phyloP scores from a whole-genome alignment of 2,329 filamentous ascomycete genomes.

The Fusarium acutatum region DNA sequence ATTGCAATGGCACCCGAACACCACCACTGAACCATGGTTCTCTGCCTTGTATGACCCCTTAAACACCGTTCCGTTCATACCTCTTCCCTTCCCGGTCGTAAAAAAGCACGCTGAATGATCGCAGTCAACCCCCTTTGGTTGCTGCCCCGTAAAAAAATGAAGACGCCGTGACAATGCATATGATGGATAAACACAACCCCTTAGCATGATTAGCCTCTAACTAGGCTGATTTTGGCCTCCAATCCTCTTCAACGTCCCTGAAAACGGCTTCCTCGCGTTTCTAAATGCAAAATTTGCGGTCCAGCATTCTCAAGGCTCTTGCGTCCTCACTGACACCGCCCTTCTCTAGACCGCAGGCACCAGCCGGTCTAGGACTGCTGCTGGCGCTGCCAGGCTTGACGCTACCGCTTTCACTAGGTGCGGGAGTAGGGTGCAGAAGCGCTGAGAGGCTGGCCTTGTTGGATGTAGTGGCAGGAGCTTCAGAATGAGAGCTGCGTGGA shows the following conservation, averaged over 20 bases:
- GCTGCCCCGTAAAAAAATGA: constrained; percentile 33
- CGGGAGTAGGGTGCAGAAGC: constrained; percentile 60
- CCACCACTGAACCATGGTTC: constrained; percentile 18
- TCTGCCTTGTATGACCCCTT: constrained; percentile 9
- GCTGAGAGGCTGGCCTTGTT: constrained; percentile 59
- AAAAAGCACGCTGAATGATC: constrained; percentile 38
- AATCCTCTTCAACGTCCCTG: neutral
- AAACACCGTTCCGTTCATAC: constrained; percentile 32
- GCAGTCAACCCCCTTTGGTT: constrained; percentile 28
- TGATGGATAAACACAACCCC: constrained; percentile 24
- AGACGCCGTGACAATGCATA: constrained; percentile 42
- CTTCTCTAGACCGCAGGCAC: constrained; percentile 42
- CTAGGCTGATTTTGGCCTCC: neutral
- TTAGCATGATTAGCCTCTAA: neutral
- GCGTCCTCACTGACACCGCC: constrained; percentile 68
- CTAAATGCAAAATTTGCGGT: constrained; percentile 62
- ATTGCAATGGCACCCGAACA: constrained; percentile 18
- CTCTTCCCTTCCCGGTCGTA: constrained; percentile 26
- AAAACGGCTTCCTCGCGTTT: neutral
- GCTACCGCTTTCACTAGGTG: constrained; percentile 56
- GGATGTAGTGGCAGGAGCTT: constrained; percentile 28
- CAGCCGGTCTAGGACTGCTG: constrained; percentile 50
- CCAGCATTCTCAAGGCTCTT: constrained; percentile 71
- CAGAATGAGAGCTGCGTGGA: constrained; percentile 52
- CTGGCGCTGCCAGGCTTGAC: constrained; percentile 54